A percentile compares a stretch with the other conserved stretches of the same genome.
phyloP scores from a whole-genome alignment of 2,329 filamentous ascomycete species.

The Lomentospora prolificans region DNA sequence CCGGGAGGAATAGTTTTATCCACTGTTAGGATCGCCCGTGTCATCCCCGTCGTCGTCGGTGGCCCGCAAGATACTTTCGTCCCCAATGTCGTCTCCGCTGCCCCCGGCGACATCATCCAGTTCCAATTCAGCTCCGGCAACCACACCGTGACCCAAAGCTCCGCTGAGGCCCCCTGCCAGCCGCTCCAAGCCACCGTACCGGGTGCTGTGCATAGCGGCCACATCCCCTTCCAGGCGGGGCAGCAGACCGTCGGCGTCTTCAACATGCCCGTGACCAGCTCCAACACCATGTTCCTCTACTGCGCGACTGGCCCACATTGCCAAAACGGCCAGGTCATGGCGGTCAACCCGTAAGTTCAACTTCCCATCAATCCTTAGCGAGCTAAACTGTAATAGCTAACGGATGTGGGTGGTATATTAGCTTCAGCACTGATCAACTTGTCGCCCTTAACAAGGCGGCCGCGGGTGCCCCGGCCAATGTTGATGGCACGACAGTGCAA shows the following conservation, averaged over 20 bases:
- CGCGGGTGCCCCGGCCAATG: conserved; percentile 14
- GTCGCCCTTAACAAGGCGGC: conserved; percentile 19
- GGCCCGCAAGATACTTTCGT: conserved; percentile 26
- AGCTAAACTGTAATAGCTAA: no score
- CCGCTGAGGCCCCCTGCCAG: conserved; percentile 24
- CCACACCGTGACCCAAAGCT: conserved; percentile 32
- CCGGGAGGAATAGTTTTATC: neutral
- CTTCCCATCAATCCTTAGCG: neutral
- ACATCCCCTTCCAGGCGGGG: conserved; percentile 26
- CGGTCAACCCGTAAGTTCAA: conserved; percentile 34
- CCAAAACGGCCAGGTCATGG: conserved; percentile 38
- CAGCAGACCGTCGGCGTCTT: conserved; percentile 32
- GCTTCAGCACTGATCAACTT: conserved; percentile 18
- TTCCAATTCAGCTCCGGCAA: conserved; percentile 34
- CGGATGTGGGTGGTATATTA: conserved; percentile 1
- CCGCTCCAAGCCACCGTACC: conserved; percentile 24
- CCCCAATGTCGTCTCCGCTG: conserved; percentile 24
- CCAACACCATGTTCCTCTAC: conserved; percentile 38
- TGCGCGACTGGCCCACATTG: conserved; percentile 40
- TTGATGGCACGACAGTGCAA: conserved; percentile 18
- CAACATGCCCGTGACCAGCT: conserved; percentile 32
- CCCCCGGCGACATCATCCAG: conserved; percentile 27
- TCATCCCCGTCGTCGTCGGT: conserved; percentile 24
- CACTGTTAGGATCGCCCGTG: neutral
- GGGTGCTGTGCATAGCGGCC: conserved; percentile 27